Conservation (phyloP, 805 yeast genomes). For the Kurtzmaniella fragi region DNA sequence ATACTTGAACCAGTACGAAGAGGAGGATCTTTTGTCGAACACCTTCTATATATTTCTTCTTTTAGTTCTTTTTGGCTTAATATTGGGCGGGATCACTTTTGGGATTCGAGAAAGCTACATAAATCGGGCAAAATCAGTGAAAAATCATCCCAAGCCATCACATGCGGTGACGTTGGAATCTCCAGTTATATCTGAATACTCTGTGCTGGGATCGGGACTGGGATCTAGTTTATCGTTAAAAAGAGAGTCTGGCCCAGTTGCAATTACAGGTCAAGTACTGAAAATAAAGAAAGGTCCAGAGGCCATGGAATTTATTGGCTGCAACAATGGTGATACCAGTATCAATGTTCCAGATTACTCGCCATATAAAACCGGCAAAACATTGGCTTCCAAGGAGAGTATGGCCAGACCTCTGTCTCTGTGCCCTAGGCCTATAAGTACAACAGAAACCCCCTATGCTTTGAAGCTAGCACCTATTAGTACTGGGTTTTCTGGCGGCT, state of each 20-base stretch:
- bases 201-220: not conserved
- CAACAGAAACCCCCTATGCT: not conserved
- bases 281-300: too few relatives aligned
- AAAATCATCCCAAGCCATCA: not conserved
- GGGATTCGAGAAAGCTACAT: conserved; percentile 20
- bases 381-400: too few relatives aligned
- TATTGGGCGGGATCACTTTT: conserved; percentile 16
- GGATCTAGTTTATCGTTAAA: too few relatives aligned
- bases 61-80: conserved; percentile 15
- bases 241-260: too few relatives aligned
- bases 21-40: conserved; percentile 19
- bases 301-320: too few relatives aligned
- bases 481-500: too few relatives aligned
- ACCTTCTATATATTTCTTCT: conserved; percentile 20
- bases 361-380: too few relatives aligned
- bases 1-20: not conserved
- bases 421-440: not conserved
- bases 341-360: too few relatives aligned
- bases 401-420: too few relatives aligned
- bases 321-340: too few relatives aligned
- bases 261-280: too few relatives aligned
- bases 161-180: conserved; percentile 4
- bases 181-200: not conserved
- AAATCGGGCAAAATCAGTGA: conserved; percentile 7
- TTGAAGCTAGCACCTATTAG: not conserved